Evolutionary conservation across 306 rosid species (phyloP).

Genomic region (Delonix regia): DNA sequence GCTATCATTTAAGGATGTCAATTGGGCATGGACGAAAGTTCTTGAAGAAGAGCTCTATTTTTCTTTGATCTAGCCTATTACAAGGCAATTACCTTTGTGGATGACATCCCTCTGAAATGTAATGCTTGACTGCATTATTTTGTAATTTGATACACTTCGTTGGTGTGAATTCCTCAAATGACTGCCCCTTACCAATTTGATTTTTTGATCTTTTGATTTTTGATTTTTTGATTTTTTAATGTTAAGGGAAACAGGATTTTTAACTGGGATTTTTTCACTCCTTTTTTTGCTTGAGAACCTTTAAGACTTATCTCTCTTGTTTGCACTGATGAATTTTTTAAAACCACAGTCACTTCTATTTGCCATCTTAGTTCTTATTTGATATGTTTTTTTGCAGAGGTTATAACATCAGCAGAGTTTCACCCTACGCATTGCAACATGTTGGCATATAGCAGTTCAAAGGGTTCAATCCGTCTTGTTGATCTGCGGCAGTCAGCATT

Average conservation of each 20-base stretch:
- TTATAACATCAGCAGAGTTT: constrained; percentile 97
- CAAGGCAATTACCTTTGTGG: neutral
- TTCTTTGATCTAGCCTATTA: neutral
- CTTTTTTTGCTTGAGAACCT: neutral
- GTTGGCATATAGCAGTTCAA: constrained; percentile 97
- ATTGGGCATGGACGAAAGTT: neutral
- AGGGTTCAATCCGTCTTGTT: constrained; percentile 93
- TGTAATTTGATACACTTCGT: neutral
- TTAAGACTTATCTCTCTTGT: neutral
- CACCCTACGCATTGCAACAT: constrained; percentile 94
- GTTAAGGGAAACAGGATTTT: neutral
- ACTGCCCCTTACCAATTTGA: too few species aligned
- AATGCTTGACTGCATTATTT: neutral
- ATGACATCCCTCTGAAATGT: neutral
- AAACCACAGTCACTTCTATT: constrained; percentile 3
- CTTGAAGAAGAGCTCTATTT: neutral
- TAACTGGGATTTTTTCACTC: neutral
- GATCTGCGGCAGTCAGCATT: constrained; percentile 98
- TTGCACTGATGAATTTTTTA: neutral
- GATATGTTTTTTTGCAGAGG: constrained; percentile 66
- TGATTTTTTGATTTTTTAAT: too few species aligned
- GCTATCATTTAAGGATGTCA: neutral
- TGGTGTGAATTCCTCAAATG: neutral
- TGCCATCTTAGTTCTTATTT: constrained; percentile 3
- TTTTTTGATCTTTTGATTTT: too few species aligned